A percentile compares a stretch with the other conserved stretches of the same genome.
phyloP scores from a whole-genome alignment of 2,329 filamentous ascomycete genomes.

The Achaetomium macrosporum region DNA sequence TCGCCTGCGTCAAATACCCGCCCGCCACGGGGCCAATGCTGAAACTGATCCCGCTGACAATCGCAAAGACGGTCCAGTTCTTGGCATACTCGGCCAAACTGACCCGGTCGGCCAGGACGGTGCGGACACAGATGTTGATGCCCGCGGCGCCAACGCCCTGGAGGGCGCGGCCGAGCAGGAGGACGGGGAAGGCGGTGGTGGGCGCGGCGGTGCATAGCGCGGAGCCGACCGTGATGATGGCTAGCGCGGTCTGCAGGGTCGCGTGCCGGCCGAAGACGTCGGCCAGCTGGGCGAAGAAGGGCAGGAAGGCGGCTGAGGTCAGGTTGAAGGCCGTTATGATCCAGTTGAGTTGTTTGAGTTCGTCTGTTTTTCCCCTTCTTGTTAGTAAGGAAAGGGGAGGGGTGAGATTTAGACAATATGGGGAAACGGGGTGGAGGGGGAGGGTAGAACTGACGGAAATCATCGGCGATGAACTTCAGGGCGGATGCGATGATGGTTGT shows the following conservation, averaged over 20 bases:
- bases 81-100: conserved; percentile 54
- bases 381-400: neutral
- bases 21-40: conserved; percentile 57
- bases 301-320: conserved; percentile 62
- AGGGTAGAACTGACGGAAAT: conserved; percentile 49
- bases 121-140: conserved; percentile 53
- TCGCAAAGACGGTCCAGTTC: conserved; percentile 56
- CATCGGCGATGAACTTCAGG: conserved; percentile 55
- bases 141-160: conserved; percentile 59
- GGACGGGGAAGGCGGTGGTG: conserved; percentile 47
- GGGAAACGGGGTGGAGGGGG: neutral
- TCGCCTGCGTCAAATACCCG: conserved; percentile 47
- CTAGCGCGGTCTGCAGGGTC: conserved; percentile 50
- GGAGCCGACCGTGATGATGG: conserved; percentile 54
- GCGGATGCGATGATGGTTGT: conserved; percentile 58
- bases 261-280: conserved; percentile 60
- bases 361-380: conserved; percentile 30
- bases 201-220: conserved; percentile 55
- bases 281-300: conserved; percentile 58
- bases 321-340: conserved; percentile 65
- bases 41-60: conserved; percentile 55
- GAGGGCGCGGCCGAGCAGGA: conserved; percentile 57
- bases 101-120: conserved; percentile 61
- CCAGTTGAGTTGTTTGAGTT: conserved; percentile 58
- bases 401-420: too few relatives aligned